Base-by-base conservation (phyloP, 176 grass and related monocot genomes). In the Olyra latifolia region DNA sequence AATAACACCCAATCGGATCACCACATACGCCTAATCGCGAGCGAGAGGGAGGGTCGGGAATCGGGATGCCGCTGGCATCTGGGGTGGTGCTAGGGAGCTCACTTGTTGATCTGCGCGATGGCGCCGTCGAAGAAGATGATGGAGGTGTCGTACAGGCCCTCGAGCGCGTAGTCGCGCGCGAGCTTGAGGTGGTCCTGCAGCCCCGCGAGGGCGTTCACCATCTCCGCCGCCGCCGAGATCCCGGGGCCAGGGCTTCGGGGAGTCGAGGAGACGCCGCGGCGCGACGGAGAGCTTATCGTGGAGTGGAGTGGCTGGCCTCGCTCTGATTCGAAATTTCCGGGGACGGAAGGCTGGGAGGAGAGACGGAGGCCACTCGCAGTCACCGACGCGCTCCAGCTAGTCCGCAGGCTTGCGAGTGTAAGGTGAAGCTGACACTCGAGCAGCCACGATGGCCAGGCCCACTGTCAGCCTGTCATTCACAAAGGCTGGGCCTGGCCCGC, bases 41-140 rank as follows among this genome's bases (percentile, higher is more conserved):
- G 6, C 40, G 14, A 47, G 10, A 78, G 41, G 32, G 24, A 58
- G 16, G 25, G 8, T 1, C 28, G 28, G n/a, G 15, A 13, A 9
- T 1, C 28, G 28, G 29, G 15, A 13, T 13, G 14, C 55, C 11
- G 6, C 32, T 4, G 64, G 42, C 10, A 24, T 6, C 15, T 10
- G 4, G 59, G 38, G 30, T 1, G 45, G 0, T 10, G 16, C 20
- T 1, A 16, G 44, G 70, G 14, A 13, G 53, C 78, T 88, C 82
- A 98, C 96, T 98, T 99, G 86, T 99, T 99, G 86, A 99, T 99
- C 90, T 99, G 96, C 23, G 96, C 96, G 84, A 99, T 88, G 87
- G 88, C 92, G 19, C 96, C 96, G 66, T 99, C 96, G 81, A 99
- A 99, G 88, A 99, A 99, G 88, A 99, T 99, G 69, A 93, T 93